Evolutionary conservation across 2,329 filamentous ascomycete species (phyloP).

Genomic region (Dactylonectria macrodidyma): DNA sequence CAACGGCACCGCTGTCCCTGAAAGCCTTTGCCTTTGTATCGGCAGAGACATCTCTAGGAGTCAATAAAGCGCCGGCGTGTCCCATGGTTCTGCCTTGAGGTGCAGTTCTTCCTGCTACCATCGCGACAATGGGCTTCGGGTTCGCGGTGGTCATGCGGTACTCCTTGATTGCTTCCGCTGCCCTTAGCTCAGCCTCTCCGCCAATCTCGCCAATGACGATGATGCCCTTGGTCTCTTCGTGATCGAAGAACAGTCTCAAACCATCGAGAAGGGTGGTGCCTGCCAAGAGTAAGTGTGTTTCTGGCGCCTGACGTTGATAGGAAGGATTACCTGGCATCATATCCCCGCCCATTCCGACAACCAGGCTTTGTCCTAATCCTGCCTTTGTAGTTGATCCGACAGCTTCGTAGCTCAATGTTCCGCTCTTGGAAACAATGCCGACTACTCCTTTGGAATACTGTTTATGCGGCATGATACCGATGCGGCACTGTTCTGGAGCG

Average conservation of each 20-base stretch:
- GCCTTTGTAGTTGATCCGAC: slow-evolving; percentile 81
- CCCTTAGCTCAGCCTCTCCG: slow-evolving; percentile 77
- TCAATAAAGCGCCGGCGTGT: slow-evolving; percentile 76
- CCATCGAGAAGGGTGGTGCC: slow-evolving; percentile 81
- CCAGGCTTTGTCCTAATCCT: slow-evolving; percentile 83
- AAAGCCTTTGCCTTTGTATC: slow-evolving; percentile 53
- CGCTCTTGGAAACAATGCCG: slow-evolving; percentile 85
- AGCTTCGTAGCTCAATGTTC: slow-evolving; percentile 85
- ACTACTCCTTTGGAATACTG: slow-evolving; percentile 71
- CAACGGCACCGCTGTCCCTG: slow-evolving; percentile 52
- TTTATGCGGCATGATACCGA: slow-evolving; percentile 59
- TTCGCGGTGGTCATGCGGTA: slow-evolving; percentile 70
- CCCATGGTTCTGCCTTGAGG: slow-evolving; percentile 77
- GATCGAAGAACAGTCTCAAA: slow-evolving; percentile 75
- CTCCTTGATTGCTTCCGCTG: slow-evolving; percentile 79
- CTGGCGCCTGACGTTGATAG: slow-evolving; percentile 2
- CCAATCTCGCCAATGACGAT: slow-evolving; percentile 82
- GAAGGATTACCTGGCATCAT: slow-evolving; percentile 70
- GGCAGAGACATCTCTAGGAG: slow-evolving; percentile 50
- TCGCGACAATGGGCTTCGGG: slow-evolving; percentile 75
- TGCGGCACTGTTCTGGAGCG: slow-evolving; percentile 76
- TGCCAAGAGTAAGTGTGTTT: slow-evolving; percentile 15
- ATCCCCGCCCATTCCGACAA: slow-evolving; percentile 85
- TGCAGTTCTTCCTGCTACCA: slow-evolving; percentile 76
- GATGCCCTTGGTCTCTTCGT: slow-evolving; percentile 79